Percentiles rank a stretch among this genome's conserved stretches.
phyloP scores from a whole-genome alignment of 768 basidiomycete genomes.

The Naganishia friedmannii region DNA sequence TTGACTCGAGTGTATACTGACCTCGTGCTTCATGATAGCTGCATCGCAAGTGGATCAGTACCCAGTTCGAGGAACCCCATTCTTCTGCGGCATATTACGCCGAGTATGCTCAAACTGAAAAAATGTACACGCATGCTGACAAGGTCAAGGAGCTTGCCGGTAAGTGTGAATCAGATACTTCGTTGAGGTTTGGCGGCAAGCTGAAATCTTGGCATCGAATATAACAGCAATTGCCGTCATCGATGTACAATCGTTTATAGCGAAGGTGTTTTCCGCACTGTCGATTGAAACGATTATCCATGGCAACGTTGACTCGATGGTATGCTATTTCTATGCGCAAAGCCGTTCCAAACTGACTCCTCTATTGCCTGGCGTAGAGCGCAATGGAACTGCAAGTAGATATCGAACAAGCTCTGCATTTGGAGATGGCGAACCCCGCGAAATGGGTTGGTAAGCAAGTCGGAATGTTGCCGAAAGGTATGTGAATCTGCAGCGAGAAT shows the following conservation, averaged over 20 bases:
- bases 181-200: no score
- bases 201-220: no score
- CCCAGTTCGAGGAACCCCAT: slow-evolving; percentile 79
- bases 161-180: slow-evolving; percentile 32
- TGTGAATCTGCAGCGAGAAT: slow-evolving; percentile 27
- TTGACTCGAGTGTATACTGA: not conserved
- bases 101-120: slow-evolving; percentile 65
- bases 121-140: slow-evolving; percentile 73
- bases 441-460: slow-evolving; percentile 58
- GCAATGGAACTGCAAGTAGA: slow-evolving; percentile 69
- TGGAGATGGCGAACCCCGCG: slow-evolving; percentile 58
- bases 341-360: not conserved
- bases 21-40: slow-evolving; percentile 55
- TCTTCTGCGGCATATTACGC: slow-evolving; percentile 72
- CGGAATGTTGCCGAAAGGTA: slow-evolving; percentile 70
- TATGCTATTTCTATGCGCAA: slow-evolving; percentile 50
- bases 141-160: slow-evolving; percentile 72
- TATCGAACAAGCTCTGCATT: slow-evolving; percentile 64
- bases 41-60: slow-evolving; percentile 76
- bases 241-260: slow-evolving; percentile 68
- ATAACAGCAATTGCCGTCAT: slow-evolving; percentile 41
- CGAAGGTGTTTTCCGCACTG: slow-evolving; percentile 62
- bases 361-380: slow-evolving; percentile 58
- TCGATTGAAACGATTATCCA: slow-evolving; percentile 70
- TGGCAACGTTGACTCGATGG: slow-evolving; percentile 82